phyloP scores from a whole-genome alignment of 345 rosid genomes.

The Zanthoxylum bungeanum region DNA sequence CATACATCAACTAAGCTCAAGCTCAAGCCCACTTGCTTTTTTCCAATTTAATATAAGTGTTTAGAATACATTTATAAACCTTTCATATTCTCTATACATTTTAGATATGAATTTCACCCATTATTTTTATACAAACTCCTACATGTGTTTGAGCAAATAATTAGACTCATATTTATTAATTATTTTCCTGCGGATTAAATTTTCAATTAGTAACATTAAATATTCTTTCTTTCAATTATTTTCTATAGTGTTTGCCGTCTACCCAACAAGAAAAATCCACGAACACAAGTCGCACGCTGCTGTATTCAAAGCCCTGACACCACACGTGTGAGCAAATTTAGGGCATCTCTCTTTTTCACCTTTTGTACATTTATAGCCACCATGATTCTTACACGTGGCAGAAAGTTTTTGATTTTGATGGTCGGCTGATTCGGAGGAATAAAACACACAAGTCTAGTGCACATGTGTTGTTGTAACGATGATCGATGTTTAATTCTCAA shows the following conservation, averaged over 20 bases:
- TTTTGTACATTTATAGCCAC: neutral
- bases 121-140: no score
- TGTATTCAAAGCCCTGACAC: slow-evolving; percentile 8
- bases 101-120: no score
- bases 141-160: neutral
- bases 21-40: no score
- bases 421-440: slow-evolving; percentile 9
- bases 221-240: neutral
- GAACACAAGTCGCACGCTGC: slow-evolving; percentile 13
- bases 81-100: no score
- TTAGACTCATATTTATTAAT: neutral
- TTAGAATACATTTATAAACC: no score
- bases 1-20: no score
- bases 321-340: slow-evolving; percentile 11
- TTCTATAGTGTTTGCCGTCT: slow-evolving; percentile 17
- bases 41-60: no score
- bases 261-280: slow-evolving; percentile 28
- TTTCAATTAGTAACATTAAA: neutral
- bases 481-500: neutral
- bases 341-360: neutral
- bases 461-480: neutral
- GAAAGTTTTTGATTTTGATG: neutral
- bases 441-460: neutral
- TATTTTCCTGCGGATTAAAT: neutral
- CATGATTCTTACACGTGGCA: neutral